Conservation (phyloP, 148 eudicot genomes). For the Rhododendron ferrugineum region DNA sequence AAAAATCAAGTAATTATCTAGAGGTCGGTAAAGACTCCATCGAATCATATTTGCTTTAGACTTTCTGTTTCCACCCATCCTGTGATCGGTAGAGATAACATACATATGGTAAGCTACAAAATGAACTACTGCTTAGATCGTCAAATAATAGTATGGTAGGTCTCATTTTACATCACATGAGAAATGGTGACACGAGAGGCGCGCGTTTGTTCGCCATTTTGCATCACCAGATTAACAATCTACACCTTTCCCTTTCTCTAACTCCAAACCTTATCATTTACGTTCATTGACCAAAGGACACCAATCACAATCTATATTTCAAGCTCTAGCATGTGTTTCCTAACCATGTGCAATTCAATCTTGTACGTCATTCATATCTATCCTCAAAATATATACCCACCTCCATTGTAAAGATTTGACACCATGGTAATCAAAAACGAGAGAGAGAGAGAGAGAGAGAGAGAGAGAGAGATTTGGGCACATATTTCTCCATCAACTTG, state of each 20-base stretch:
- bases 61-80: too few relatives aligned
- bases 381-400: not conserved
- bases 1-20: too few relatives aligned
- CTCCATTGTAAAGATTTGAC: not conserved
- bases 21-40: too few relatives aligned
- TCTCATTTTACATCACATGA: not conserved
- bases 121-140: too few relatives aligned
- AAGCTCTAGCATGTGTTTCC: not conserved
- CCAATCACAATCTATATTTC: not conserved
- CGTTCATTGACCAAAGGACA: not conserved
- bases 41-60: too few relatives aligned
- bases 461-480: not conserved
- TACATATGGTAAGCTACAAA: too few relatives aligned
- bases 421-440: not conserved
- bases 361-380: not conserved
- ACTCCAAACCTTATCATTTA: not conserved
- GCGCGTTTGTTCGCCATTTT: not conserved
- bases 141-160: too few relatives aligned
- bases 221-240: not conserved
- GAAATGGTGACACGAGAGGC: not conserved
- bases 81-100: too few relatives aligned
- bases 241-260: not conserved
- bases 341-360: not conserved
- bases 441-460: too few relatives aligned
- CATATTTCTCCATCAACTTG: not conserved